Base-by-base conservation (phyloP, 225 moss, liverwort and hornwort species). In the Physcomitrium patens region DNA sequence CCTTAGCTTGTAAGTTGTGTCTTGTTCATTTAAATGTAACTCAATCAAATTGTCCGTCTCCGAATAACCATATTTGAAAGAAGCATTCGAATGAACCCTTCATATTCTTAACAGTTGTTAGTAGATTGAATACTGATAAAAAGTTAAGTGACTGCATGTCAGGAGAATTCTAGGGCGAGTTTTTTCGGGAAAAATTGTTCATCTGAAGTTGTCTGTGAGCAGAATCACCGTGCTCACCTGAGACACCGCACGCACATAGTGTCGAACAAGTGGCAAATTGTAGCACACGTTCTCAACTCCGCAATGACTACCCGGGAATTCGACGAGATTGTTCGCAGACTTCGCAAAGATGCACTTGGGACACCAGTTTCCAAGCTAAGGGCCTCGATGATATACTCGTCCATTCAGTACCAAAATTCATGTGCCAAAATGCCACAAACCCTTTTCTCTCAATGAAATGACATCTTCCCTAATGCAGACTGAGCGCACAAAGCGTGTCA, bases 221-320 rank as follows among this genome's bases (percentile, higher is more conserved):
- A 91, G 91, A 87, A 89, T 10, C 89, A 87, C 54, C 87, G 89
- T 59, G 87, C 86, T 3, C 89, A 85, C 61, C 67, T 78, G 75
- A 86, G 91, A 10, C 83, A 83, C 72, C 85, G 83, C 52, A 91
- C 85, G 68, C 85, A 85, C 75, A 82, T 91, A 2, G 72, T 79
- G 13, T 87, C 91, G 16, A 87, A 91, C 75, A 91, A 91, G 76
- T 75, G 89, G 14, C 70, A 83, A 66, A 83, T 87, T 85, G 78
- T 89, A 17, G 59, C 73, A 22, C 75, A 83, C 37, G 85, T 89
- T 9, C 72, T 82, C 51, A 89, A 91, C 70, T 63, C 81, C 63
- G 79, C 85, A 0, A 60, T 89, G 69, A 0, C 85, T 0, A 11
- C 54, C 2, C 42, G 43, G 48, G 85, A 91, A 10, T 70, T 87